phyloP scores from a whole-genome alignment of 140 eudicot species.

The Anethum foeniculum region DNA sequence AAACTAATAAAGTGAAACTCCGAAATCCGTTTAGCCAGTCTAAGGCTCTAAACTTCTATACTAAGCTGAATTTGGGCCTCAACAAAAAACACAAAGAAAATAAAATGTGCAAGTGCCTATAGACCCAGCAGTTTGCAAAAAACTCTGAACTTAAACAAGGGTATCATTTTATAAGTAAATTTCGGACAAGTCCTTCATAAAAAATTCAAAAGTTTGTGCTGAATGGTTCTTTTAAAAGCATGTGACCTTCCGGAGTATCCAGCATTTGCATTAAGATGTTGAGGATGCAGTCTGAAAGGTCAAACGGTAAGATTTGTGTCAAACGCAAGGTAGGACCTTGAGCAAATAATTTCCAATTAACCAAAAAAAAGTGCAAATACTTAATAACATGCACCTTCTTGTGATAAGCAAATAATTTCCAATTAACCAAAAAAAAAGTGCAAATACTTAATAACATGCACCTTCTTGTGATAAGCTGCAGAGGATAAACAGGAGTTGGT shows the following conservation, averaged over 20 bases:
- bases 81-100: too few species aligned
- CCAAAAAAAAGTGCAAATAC: background rate
- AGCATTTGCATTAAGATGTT: constrained; percentile 23
- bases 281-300: constrained; percentile 88
- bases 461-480: constrained; percentile 95
- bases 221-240: constrained; percentile 53
- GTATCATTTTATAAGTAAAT: constrained; percentile 47
- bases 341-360: background rate
- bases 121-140: too few species aligned
- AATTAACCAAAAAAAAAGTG: background rate
- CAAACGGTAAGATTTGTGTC: constrained; percentile 4
- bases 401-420: too few species aligned
- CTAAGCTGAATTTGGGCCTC: too few species aligned
- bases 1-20: too few species aligned
- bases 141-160: too few species aligned
- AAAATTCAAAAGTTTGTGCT: constrained; percentile 56
- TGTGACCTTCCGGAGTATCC: constrained; percentile 60
- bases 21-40: too few species aligned
- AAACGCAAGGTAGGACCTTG: background rate
- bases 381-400: background rate
- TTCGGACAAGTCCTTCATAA: constrained; percentile 84
- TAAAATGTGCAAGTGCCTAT: too few species aligned
- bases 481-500: constrained; percentile 80
- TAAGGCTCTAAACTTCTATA: too few species aligned
- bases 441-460: constrained; percentile 15